phyloP scores from a whole-genome alignment of 169 alveolate species.

The Plasmodium falciparum region DNA sequence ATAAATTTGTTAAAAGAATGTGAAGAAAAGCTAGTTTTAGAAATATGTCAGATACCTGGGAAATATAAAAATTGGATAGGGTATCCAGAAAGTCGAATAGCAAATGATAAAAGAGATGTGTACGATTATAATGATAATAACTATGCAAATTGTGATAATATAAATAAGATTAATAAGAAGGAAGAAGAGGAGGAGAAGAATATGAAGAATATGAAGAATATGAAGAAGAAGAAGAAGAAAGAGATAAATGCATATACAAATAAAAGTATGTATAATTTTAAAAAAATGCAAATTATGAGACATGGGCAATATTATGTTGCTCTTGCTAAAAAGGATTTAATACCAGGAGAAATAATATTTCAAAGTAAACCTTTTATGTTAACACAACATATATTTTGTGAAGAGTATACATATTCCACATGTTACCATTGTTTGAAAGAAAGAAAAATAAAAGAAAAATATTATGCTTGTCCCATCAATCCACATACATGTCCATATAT shows the following conservation, averaged over 20 bases:
- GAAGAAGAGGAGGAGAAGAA: too few relatives aligned
- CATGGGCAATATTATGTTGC: conserved; percentile 24
- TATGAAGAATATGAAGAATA: too few relatives aligned
- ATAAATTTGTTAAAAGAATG: conserved; percentile 12
- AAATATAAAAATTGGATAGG: conserved; percentile 33
- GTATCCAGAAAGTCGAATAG: conserved; percentile 13
- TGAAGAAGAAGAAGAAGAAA: background rate
- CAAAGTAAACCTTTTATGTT: conserved; percentile 31
- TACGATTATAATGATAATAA: background rate
- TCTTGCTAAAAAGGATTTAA: conserved; percentile 31
- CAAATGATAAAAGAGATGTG: background rate
- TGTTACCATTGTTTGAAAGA: conserved; percentile 92
- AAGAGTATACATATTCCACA: conserved; percentile 54
- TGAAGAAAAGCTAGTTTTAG: conserved; percentile 35
- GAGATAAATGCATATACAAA: background rate
- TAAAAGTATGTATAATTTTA: background rate
- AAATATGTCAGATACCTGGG: conserved; percentile 16
- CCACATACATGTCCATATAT: conserved; percentile 91
- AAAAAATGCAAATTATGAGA: conserved; percentile 14
- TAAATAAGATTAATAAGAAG: background rate
- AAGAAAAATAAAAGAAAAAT: conserved; percentile 78
- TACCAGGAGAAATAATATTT: conserved; percentile 57
- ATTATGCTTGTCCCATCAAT: conserved; percentile 87
- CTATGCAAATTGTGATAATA: background rate
- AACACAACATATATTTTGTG: conserved; percentile 38